Evolutionary conservation across 257 asterid species (phyloP), one percentile per base, ranked within the genome.

Genomic region (Marsdenia floribunda): DNA sequence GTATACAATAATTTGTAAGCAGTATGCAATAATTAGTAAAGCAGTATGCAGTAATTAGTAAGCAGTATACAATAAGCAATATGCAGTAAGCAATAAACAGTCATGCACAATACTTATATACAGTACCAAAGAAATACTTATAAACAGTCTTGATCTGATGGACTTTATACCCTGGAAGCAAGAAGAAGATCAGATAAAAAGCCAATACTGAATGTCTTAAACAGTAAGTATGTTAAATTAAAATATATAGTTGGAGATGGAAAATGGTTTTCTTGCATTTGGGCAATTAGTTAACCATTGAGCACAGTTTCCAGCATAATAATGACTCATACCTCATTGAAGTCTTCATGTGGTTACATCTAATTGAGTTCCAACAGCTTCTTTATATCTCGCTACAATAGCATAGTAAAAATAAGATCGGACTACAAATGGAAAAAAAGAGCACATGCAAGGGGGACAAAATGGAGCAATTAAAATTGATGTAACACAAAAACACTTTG

Each of bases 321-420:
- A 40, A 40, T 40, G 21, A 9, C 42, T 24, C 53, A 15, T 40
- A 21, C 73, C 64, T 54, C 70, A 49, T 11, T 15, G 26, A 63
- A 68, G 57, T 38, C 22, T 77, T 40, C 76, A 54, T 75, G 67
- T 38, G 64, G 44, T 38, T 47, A 33, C 75, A 59, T 67, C 85
- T 73, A 85, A 52, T 61, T 47, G 71, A 83, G 75, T 67, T 77
- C 90, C 87, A 87, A 76, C 29, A 86, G 87, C 75, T 75, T 75
- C 73, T 53, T 52, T 37, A 75, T 21, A 53, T 75, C 73, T 37
- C 73, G 38, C 78, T 75, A 22, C 67, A 75, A 75, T 4, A 55
- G 37, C 60, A 80, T 37, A 19, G 52, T 9, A 6, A 64, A 35
- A 16, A 53, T 70, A 37, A 44, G 69, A 63, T 46, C 3, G n/a